phyloP scores from a whole-genome alignment of 2,329 filamentous ascomycete genomes.

The Aspergillus proliferans region DNA sequence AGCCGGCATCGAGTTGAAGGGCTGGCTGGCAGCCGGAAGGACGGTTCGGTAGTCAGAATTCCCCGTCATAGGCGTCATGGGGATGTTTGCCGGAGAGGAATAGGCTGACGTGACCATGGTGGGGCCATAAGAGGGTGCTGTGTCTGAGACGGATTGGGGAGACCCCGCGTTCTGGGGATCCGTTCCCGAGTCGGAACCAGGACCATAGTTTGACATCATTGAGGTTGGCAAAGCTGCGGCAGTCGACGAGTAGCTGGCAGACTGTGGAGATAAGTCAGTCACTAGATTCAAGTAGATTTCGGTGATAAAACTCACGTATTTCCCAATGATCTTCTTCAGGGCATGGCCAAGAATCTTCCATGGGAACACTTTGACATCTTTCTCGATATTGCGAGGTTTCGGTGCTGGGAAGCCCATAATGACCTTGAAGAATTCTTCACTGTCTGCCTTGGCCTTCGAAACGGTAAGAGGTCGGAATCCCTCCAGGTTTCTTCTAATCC shows the following conservation, averaged over 20 bases:
- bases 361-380: slow-evolving; percentile 97
- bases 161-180: slow-evolving; percentile 45
- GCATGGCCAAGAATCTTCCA: slow-evolving; percentile 86
- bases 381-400: slow-evolving; percentile 96
- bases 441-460: slow-evolving; percentile 85
- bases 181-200: slow-evolving; percentile 42
- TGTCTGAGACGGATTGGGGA: slow-evolving; percentile 44
- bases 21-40: slow-evolving; percentile 24
- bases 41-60: slow-evolving; percentile 35
- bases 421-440: slow-evolving; percentile 96
- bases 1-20: slow-evolving; percentile 25
- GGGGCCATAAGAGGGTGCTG: slow-evolving; percentile 40
- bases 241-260: slow-evolving; percentile 63
- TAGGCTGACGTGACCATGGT: slow-evolving; percentile 39
- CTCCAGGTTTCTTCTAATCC: slow-evolving; percentile 90
- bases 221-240: slow-evolving; percentile 42
- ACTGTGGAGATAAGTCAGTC: slow-evolving; percentile 38
- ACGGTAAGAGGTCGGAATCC: slow-evolving; percentile 89
- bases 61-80: slow-evolving; percentile 22
- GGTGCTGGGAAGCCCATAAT: slow-evolving; percentile 97
- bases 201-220: slow-evolving; percentile 34
- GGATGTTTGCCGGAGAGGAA: slow-evolving; percentile 36
- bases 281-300: slow-evolving; percentile 18
- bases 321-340: slow-evolving; percentile 96
- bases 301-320: slow-evolving; percentile 62